A percentile compares a stretch with the other conserved stretches of the same genome.
phyloP scores from a whole-genome alignment of 192 early-diverging fungal genomes.

The Backusella liffmaniae region DNA sequence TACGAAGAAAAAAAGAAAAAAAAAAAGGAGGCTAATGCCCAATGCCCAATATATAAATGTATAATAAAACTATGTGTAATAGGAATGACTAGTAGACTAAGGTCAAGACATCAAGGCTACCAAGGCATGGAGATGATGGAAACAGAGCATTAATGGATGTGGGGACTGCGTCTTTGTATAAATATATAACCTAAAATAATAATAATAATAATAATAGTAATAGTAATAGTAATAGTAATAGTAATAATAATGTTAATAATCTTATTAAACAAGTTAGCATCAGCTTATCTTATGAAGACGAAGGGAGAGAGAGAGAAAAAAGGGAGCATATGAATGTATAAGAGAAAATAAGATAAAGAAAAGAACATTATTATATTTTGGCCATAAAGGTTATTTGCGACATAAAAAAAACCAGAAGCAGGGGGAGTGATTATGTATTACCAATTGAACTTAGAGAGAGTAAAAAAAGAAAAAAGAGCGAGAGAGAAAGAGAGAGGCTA shows the following conservation, averaged over 20 bases:
- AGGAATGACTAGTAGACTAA: slow-evolving; percentile 9
- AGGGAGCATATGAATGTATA: not conserved
- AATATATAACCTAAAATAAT: slow-evolving; percentile 6
- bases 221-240: not conserved
- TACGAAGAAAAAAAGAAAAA: not conserved
- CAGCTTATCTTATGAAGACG: not conserved
- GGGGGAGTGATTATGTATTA: not conserved
- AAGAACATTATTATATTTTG: not conserved
- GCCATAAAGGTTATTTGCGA: not conserved
- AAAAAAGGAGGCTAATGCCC: not conserved
- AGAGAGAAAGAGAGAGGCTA: not conserved
- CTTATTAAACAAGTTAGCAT: not conserved
- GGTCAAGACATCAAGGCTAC: slow-evolving; percentile 14
- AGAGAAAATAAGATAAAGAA: not conserved
- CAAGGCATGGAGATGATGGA: slow-evolving; percentile 30
- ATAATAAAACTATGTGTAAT: not conserved
- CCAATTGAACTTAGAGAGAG: not conserved
- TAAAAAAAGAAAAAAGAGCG: not conserved
- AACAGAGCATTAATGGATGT: slow-evolving; percentile 1
- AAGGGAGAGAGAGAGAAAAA: not conserved
- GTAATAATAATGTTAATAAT: not conserved
- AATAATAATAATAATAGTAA: not conserved
- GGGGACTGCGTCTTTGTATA: not conserved
- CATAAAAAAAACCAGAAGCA: not conserved
- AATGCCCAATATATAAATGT: not conserved